Evolutionary conservation across 495 filamentous ascomycete species (phyloP), one percentile per base, ranked within the genome.

Genomic region (Aspergillus conjunctus): DNA sequence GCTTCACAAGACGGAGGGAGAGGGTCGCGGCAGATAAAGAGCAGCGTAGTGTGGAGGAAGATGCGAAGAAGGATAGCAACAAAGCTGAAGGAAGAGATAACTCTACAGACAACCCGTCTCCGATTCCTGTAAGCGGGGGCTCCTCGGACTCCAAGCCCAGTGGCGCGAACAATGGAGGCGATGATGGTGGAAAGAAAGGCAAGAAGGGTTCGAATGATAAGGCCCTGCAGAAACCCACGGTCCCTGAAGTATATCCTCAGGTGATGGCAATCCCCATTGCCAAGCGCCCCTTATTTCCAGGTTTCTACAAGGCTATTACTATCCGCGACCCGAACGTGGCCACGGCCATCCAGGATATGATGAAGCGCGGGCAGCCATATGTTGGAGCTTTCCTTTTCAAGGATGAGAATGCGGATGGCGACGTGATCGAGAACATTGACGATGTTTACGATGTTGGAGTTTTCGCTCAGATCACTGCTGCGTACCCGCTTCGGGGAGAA

Each of bases 241-340:
- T 97, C 6, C 95, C 95, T 20, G 95, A 97, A 51, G 87, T 97
- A 39, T 99, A 99, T 71, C 94, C 95, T 20, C 93, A 98, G 69
- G 92, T 99, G 51, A 92, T 99, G 89, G 95, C 95, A 1, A 93
- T 99, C 56, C 94, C 95, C n/a, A 97, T 99, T 65, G 89, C 91
- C 6, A 93, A 94, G 76, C 85, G 95, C 49, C 95, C 94, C 22
- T 77, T 99, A 2, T 99, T 97, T 74, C 95, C 95, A 0, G 95
- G 95, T 0, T 99, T 97, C 76, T 99, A 99, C 77, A 99, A 99
- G 72, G 93, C 95, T 3, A 90, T 99, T 60, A 98, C 94, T 5
- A 92, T 99, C 54, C 88, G 88, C 62, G 91, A 99, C 70, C 89
- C 87, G 6, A 88, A 91, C 64, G 95, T 99, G 21, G 86, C 90